Evolutionary conservation across 345 rosid genomes (phyloP).

Genomic region (Eucalyptus albens): DNA sequence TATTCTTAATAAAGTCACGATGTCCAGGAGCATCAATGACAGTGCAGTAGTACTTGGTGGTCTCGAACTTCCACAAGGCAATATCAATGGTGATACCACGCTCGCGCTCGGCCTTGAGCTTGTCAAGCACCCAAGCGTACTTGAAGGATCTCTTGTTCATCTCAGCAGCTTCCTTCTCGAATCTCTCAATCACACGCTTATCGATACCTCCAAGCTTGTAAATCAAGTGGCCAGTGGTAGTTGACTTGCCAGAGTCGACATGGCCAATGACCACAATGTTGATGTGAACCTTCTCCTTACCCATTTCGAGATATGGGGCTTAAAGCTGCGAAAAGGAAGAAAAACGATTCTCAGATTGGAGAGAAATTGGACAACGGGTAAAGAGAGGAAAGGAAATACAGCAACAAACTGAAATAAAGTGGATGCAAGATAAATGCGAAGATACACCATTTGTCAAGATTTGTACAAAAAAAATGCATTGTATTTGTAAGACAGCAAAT

Average conservation of each 20-base stretch:
- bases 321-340: not conserved
- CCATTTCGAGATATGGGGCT: constrained; percentile 11
- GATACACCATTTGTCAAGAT: no score
- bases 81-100: constrained; percentile 91
- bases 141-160: constrained; percentile 86
- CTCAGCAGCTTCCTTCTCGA: constrained; percentile 83
- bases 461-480: not conserved
- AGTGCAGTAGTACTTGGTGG: constrained; percentile 84
- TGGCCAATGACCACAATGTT: constrained; percentile 71
- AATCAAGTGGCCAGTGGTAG: constrained; percentile 86
- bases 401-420: not conserved
- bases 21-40: constrained; percentile 95
- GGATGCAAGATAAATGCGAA: not conserved
- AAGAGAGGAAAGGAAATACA: not conserved
- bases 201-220: constrained; percentile 91
- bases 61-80: constrained; percentile 90
- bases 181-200: constrained; percentile 72
- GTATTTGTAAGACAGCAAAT: not conserved
- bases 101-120: constrained; percentile 94
- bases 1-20: constrained; percentile 74
- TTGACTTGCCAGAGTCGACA: constrained; percentile 68
- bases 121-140: constrained; percentile 94
- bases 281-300: constrained; percentile 65
- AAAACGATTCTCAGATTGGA: not conserved
- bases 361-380: not conserved